Evolutionary conservation across 78 protist species (phyloP).

Genomic region (Chrysochromulina tobinii): DNA sequence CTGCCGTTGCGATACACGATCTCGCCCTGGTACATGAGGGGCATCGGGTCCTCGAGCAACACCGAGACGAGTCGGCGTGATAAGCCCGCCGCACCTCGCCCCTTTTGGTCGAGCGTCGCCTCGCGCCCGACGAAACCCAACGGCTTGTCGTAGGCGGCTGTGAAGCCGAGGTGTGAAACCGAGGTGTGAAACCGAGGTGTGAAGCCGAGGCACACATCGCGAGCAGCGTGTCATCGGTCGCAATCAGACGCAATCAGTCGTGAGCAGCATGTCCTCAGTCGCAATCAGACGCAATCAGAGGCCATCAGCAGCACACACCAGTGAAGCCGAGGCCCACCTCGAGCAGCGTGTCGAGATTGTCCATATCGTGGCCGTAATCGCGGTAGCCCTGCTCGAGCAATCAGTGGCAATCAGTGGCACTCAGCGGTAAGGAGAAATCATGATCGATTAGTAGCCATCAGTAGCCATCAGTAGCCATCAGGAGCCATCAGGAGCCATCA

Average conservation of each 20-base stretch:
- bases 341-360: constrained; percentile 43
- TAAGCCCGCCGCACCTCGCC: neutral
- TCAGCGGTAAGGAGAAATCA: too few relatives aligned
- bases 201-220: too few relatives aligned
- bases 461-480: too few relatives aligned
- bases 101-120: constrained; percentile 30
- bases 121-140: constrained; percentile 37
- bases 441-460: too few relatives aligned
- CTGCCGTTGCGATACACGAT: constrained; percentile 17
- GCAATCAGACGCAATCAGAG: too few relatives aligned
- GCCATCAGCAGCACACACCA: neutral
- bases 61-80: neutral
- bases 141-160: constrained; percentile 24
- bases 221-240: too few relatives aligned
- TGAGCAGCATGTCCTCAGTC: too few relatives aligned
- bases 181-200: too few relatives aligned
- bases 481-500: too few relatives aligned
- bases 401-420: too few relatives aligned
- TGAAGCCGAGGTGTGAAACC: constrained; percentile 9
- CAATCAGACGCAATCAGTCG: too few relatives aligned
- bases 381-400: neutral
- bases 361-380: constrained; percentile 55
- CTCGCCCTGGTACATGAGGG: constrained; percentile 43
- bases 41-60: constrained; percentile 30
- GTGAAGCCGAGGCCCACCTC: constrained; percentile 55